A percentile compares a stretch with the other conserved stretches of the same genome.
phyloP scores from a whole-genome alignment of 495 filamentous ascomycete genomes.

The Daldinia vernicosa region DNA sequence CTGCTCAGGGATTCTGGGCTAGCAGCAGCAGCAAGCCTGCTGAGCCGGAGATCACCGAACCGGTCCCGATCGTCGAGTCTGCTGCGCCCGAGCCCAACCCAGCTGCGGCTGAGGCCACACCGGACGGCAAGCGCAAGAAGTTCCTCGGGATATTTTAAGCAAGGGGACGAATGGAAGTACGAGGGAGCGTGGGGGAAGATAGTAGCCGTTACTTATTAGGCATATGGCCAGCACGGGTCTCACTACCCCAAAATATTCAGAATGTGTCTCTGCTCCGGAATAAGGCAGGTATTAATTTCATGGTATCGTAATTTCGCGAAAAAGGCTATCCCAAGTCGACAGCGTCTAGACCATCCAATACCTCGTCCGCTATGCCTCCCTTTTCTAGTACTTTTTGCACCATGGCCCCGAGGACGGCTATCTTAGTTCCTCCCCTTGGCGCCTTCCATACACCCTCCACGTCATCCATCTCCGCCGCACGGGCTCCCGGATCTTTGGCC shows the following conservation, averaged over 20 bases:
- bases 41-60: conserved; percentile 15
- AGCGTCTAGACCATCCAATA: conserved; percentile 77
- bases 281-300: conserved; percentile 21
- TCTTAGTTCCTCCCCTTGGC: conserved; percentile 76
- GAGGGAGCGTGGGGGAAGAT: conserved; percentile 4
- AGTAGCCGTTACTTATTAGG: conserved; percentile 13
- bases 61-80: conserved; percentile 15
- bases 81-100: conserved; percentile 9
- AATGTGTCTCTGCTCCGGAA: conserved; percentile 20
- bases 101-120: conserved; percentile 18
- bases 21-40: not conserved
- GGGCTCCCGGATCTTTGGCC: conserved; percentile 53
- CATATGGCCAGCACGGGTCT: conserved; percentile 6
- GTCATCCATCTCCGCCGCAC: conserved; percentile 62
- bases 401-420: conserved; percentile 71
- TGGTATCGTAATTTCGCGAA: conserved; percentile 37
- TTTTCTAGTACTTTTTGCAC: conserved; percentile 69
- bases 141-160: conserved; percentile 56
- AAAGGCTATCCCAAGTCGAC: conserved; percentile 57
- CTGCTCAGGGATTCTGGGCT: conserved; percentile 52
- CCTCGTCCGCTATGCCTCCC: conserved; percentile 85
- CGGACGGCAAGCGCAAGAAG: conserved; percentile 51
- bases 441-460: conserved; percentile 82
- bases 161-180: conserved; percentile 1
- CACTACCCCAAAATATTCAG: conserved; percentile 13